These are phyloP conservation scores for Ophiostoma tasmaniense DNA, from an alignment of 2,329 filamentous ascomycete species.

Conservation along the genomic window DNA sequence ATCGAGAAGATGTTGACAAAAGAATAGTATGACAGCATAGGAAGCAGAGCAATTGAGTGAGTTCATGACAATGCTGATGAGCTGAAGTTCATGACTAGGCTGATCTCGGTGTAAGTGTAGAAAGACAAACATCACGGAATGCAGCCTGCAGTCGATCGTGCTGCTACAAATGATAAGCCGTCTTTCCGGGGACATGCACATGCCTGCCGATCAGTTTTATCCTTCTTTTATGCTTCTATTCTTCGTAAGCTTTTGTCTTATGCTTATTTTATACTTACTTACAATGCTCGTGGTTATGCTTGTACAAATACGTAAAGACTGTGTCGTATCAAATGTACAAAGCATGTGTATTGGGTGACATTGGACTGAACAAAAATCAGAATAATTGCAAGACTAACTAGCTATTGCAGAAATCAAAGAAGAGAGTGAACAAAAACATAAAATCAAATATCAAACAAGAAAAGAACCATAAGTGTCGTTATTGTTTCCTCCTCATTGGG, in stretches of 20 bases:
- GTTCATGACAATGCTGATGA: neutral
- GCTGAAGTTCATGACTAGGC: neutral
- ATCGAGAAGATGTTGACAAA: neutral
- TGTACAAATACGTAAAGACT: neutral
- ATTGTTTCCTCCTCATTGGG: constrained; percentile 1
- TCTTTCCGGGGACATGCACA: constrained; percentile 1
- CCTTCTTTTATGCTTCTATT: neutral
- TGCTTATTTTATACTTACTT: neutral
- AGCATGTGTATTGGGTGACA: neutral
- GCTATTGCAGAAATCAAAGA: neutral
- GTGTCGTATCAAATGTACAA: too few relatives aligned
- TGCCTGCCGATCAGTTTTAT: constrained; percentile 3
- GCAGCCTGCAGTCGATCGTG: neutral
- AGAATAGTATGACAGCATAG: neutral
- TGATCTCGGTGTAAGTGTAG: neutral
- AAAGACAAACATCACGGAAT: neutral
- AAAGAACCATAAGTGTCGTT: constrained; percentile 5
- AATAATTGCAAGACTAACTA: neutral
- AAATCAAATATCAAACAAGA: neutral
- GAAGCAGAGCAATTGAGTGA: neutral
- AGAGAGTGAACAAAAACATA: neutral
- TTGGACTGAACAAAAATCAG: neutral
- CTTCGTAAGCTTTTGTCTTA: neutral
- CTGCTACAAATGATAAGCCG: neutral
- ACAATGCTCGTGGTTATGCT: neutral